Evolutionary conservation across 2,329 filamentous ascomycete species (phyloP).

Genomic region (Davidsoniella eucalypti): DNA sequence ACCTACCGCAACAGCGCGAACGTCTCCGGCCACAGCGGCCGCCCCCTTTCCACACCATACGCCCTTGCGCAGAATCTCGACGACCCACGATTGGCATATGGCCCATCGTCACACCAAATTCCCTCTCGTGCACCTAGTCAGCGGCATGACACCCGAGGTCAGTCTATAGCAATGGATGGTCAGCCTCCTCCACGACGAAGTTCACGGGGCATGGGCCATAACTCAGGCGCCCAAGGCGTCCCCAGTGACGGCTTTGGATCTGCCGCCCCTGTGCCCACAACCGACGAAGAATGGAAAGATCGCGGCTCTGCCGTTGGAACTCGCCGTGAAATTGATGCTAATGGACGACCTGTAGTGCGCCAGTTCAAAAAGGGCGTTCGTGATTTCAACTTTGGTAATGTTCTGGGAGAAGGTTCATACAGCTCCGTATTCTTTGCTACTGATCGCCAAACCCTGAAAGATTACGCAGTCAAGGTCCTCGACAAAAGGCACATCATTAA

Average conservation of each 20-base stretch:
- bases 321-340: conserved; percentile 68
- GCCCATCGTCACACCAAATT: conserved; percentile 5
- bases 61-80: conserved; percentile 15
- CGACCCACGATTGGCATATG: conserved; percentile 24
- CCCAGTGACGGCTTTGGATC: conserved; percentile 19
- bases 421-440: conserved; percentile 88
- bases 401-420: conserved; percentile 91
- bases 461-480: conserved; percentile 95
- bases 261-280: conserved; percentile 31
- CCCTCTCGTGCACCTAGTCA: conserved; percentile 10
- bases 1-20: conserved; percentile 10
- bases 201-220: conserved; percentile 53
- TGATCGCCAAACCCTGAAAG: conserved; percentile 82
- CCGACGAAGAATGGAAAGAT: conserved; percentile 91
- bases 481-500: conserved; percentile 99
- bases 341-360: conserved; percentile 63
- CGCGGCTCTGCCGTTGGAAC: conserved; percentile 76
- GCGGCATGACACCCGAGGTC: conserved; percentile 1
- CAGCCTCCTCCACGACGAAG: conserved; percentile 29
- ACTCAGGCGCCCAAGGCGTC: conserved; percentile 26
- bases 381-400: conserved; percentile 84
- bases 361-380: conserved; percentile 93
- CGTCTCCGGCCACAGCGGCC: conserved; percentile 6
- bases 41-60: conserved; percentile 10
- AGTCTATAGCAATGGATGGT: conserved; percentile 1